Percentiles rank a stretch among this genome's conserved stretches.
phyloP scores from a whole-genome alignment of 805 yeast genomes.

The Candida ficus region DNA sequence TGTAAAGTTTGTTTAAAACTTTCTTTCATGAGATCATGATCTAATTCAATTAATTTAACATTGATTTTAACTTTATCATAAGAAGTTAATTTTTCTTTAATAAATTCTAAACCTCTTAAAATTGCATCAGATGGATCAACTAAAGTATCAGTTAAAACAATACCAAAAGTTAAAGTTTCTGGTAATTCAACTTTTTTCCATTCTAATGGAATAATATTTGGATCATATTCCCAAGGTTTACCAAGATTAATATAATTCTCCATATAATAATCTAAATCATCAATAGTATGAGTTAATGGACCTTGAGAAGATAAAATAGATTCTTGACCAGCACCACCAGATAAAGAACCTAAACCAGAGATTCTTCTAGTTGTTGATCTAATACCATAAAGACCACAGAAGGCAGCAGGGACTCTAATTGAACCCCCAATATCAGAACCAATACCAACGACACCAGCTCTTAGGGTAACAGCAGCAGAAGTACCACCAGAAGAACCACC shows the following conservation, averaged over 20 bases:
- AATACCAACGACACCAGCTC: constrained; percentile 55
- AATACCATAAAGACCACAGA: constrained; percentile 53
- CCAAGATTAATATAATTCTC: constrained; percentile 46
- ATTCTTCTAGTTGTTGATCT: constrained; percentile 55
- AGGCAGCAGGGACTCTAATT: constrained; percentile 64
- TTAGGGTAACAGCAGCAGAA: constrained; percentile 54
- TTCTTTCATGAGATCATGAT: constrained; percentile 49
- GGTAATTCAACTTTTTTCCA: constrained; percentile 34
- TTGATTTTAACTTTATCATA: constrained; percentile 32
- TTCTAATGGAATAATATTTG: constrained; percentile 30
- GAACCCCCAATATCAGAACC: constrained; percentile 75
- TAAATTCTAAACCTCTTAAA: constrained; percentile 45
- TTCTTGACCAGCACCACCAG: constrained; percentile 36
- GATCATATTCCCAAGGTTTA: constrained; percentile 56
- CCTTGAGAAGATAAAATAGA: constrained; percentile 66
- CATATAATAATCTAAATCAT: constrained; percentile 68
- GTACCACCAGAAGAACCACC: constrained; percentile 78
- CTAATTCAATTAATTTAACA: constrained; percentile 47
- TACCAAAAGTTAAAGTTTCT: constrained; percentile 50
- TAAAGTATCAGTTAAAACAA: constrained; percentile 57
- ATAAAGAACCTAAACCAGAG: constrained; percentile 20
- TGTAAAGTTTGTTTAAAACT: constrained; percentile 45
- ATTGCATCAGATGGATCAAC: constrained; percentile 67
- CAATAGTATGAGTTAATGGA: constrained; percentile 59
- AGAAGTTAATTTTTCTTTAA: constrained; percentile 42